phyloP scores from a whole-genome alignment of 2,329 filamentous ascomycete species.

The Hymenoscyphus fructigenus region DNA sequence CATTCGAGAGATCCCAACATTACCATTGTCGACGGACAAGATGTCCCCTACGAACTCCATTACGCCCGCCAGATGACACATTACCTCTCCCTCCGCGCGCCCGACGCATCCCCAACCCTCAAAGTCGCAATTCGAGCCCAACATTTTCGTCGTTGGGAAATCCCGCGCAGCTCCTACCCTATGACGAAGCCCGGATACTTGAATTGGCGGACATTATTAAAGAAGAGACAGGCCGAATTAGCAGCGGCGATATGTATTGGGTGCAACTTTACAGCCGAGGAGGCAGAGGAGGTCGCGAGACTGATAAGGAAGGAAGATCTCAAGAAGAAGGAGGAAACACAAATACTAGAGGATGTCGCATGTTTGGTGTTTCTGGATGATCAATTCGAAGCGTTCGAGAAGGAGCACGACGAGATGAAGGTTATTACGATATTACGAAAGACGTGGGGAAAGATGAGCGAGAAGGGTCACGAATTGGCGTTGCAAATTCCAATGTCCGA shows the following conservation, averaged over 20 bases:
- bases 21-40: conserved; percentile 43
- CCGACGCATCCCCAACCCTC: conserved; percentile 64
- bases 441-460: conserved; percentile 76
- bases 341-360: conserved; percentile 80
- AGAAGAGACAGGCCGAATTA: conserved; percentile 68
- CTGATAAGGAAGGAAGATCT: conserved; percentile 79
- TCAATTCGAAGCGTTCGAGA: conserved; percentile 79
- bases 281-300: conserved; percentile 62
- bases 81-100: conserved; percentile 63
- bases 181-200: conserved; percentile 75
- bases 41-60: conserved; percentile 73
- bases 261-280: conserved; percentile 42
- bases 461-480: conserved; percentile 61
- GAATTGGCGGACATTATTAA: conserved; percentile 72
- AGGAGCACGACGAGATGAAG: conserved; percentile 72
- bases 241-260: conserved; percentile 52
- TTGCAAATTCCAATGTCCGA: conserved; percentile 64
- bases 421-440: conserved; percentile 68
- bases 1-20: conserved; percentile 72
- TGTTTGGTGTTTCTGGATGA: conserved; percentile 87
- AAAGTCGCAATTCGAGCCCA: conserved; percentile 79
- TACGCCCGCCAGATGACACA: conserved; percentile 78
- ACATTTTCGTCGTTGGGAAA: conserved; percentile 81
- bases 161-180: conserved; percentile 71
- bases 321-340: conserved; percentile 62